phyloP scores from a whole-genome alignment of 2,329 filamentous ascomycete genomes.

The Atkinsonella hypoxylon region DNA sequence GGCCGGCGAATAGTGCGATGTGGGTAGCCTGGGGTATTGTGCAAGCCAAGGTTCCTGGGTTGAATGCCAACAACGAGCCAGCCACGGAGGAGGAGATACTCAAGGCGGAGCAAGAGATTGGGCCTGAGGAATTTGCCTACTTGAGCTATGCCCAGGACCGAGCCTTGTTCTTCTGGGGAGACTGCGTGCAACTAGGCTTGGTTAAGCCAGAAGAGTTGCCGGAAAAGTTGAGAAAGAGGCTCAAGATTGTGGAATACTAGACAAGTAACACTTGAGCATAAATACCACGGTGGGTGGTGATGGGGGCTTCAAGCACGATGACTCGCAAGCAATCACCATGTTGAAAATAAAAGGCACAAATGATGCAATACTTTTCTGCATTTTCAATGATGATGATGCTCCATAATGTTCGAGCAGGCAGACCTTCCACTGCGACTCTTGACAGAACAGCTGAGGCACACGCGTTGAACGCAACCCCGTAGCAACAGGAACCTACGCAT shows the following conservation, averaged over 20 bases:
- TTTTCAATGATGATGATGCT: not conserved
- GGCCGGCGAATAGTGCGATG: slow-evolving; percentile 72
- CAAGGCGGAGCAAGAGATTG: slow-evolving; percentile 36
- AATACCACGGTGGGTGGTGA: not conserved
- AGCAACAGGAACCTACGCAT: slow-evolving; percentile 40
- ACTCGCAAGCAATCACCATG: not conserved
- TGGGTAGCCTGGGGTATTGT: slow-evolving; percentile 97
- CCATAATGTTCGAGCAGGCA: not conserved
- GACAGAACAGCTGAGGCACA: not conserved
- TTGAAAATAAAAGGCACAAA: not conserved
- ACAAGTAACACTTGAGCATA: not conserved
- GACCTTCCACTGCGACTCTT: not conserved
- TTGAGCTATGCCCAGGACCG: slow-evolving; percentile 82
- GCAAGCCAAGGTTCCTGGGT: slow-evolving; percentile 74
- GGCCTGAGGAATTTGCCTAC: slow-evolving; percentile 81
- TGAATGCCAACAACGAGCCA: slow-evolving; percentile 36
- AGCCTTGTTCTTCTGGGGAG: slow-evolving; percentile 89
- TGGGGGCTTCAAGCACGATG: not conserved
- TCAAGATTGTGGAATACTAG: slow-evolving; percentile 62
- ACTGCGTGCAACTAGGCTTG: slow-evolving; percentile 67
- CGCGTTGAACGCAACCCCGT: too few relatives aligned
- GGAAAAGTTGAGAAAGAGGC: slow-evolving; percentile 43
- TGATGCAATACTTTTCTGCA: not conserved
- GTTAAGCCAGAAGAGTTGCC: slow-evolving; percentile 67
- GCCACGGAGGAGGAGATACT: slow-evolving; percentile 22